Evolutionary conservation across 148 eudicot species (phyloP), one percentile per base, ranked within the genome.

Genomic region (Agrostemma githago): DNA sequence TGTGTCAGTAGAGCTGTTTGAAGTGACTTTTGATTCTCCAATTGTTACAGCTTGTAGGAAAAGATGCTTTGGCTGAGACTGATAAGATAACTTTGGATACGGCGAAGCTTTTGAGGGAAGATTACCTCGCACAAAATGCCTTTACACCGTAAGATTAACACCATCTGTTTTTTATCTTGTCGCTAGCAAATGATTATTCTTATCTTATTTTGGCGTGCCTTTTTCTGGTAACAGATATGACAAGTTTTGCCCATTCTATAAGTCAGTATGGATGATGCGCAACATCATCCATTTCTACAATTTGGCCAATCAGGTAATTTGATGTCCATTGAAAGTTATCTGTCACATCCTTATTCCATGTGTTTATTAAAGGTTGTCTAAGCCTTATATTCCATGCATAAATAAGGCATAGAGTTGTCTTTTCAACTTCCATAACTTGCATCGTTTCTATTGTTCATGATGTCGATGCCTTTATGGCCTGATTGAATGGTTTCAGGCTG

Each of bases 191-290:
- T 43, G 53, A 38, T 68, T 79, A 48, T 42, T 57, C 5, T 17
- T 21, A 38, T 77, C 62, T 76, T 8, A 69, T 3, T 39, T 34
- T 72, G 61, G 64, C 54, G 20, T 53, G 64, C 62, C 61, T 21
- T 21, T 37, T 44, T 79, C 16, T 81, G 73, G 66, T 68, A 44
- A 78, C 90, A 95, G 99, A 62, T 95, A 95, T 73, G 99, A 95
- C 72, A 95, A 95, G 80, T 95, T 89, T 80, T 92, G 99, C 79
- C 99, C 97, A 66, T 95, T 95, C 81, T 92, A 95, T 89, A 95
- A 95, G 85, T 95, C 97, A 7, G 94, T 95, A 51, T 95, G 99
- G 99, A 95, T 95, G 99, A 92, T 95, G 97, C 96, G 99, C 77
- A 95, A 95, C 84, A 95, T 95, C 40, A 95, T 95, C 83, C 99